Evolutionary conservation across 805 yeast genomes (phyloP), one percentile per base, ranked within the genome.

Genomic region (Candida ulmi): DNA sequence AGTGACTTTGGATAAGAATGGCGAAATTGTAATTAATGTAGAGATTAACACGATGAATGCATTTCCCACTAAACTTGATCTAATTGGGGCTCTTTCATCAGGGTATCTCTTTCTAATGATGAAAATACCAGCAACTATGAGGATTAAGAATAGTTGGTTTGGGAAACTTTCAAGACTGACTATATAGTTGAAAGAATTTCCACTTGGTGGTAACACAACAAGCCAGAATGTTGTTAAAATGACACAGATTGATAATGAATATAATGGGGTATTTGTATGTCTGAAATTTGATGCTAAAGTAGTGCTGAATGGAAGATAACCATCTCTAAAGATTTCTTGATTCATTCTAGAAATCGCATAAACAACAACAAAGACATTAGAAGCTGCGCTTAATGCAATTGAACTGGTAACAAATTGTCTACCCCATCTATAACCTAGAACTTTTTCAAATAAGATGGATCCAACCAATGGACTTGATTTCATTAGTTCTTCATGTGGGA

Each of bases 321-420:
- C 85, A 48, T 78, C 84, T 41, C 82, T 63, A 47, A 80, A 78
- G 5, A 74, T 73, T 54, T 79, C 85, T 52, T 80, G 87, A 45
- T 75, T 75, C 63, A 75, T 72, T 52, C 87, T 64, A 0, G 83
- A 75, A 11, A 76, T 63, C 5, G 78, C 69, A 52, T 78, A 80
- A 15, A 77, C 47, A 1, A 76, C 81, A 11, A 79, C 84, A 55
- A 78, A 70, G 3, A 79, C 73, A 49, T 80, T 80, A 0, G 85
- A 82, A 2, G 74, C 76, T 5, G 84, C 69, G 30, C 80, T 74
- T n/a, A 78, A 41, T 0, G 83, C 83, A 21, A 79, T 72, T 0
- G 82, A 66, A 27, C 75, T 52, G 0, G 84, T 73, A 35, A 80
- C 65, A 33, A 80, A 59, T 44, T 69, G 72, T 33, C 73, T 65